These are phyloP conservation scores for Ceratocystis harringtonii DNA, from an alignment of 2,329 filamentous ascomycete genomes.

Conservation along the genomic window DNA sequence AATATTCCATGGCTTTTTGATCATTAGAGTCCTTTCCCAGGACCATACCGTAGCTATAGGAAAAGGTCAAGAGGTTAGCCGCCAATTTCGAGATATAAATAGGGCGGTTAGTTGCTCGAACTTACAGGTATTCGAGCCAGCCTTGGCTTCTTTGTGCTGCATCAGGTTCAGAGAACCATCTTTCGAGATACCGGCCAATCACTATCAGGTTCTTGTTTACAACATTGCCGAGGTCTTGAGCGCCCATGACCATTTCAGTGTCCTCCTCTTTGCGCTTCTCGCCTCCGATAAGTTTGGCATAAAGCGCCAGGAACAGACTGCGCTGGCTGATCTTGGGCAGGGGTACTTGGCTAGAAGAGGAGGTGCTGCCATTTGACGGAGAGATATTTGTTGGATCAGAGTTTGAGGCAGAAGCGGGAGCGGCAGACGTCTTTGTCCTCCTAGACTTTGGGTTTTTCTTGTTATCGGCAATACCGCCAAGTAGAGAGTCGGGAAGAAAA, in stretches of 20 bases:
- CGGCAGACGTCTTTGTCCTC: not conserved
- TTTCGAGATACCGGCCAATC: constrained; percentile 60
- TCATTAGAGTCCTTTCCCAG: constrained; percentile 85
- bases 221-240: constrained; percentile 71
- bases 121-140: constrained; percentile 75
- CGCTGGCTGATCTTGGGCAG: constrained; percentile 64
- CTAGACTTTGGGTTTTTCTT: constrained; percentile 28
- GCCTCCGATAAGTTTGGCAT: constrained; percentile 81
- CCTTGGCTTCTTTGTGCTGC: constrained; percentile 56
- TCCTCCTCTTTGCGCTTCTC: constrained; percentile 96
- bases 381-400: constrained; percentile 19
- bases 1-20: constrained; percentile 64
- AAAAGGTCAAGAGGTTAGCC: not conserved
- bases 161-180: constrained; percentile 60
- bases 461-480: constrained; percentile 48
- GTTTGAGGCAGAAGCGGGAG: not conserved
- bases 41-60: constrained; percentile 62
- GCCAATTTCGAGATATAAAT: not conserved
- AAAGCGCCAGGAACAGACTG: constrained; percentile 79
- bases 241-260: constrained; percentile 91
- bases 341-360: constrained; percentile 19
- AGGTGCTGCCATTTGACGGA: constrained; percentile 18
- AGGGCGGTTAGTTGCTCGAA: constrained; percentile 7
- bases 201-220: constrained; percentile 70
- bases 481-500: constrained; percentile 66